Base-by-base conservation (phyloP, 306 rosid species). In the Neltuma alba region DNA sequence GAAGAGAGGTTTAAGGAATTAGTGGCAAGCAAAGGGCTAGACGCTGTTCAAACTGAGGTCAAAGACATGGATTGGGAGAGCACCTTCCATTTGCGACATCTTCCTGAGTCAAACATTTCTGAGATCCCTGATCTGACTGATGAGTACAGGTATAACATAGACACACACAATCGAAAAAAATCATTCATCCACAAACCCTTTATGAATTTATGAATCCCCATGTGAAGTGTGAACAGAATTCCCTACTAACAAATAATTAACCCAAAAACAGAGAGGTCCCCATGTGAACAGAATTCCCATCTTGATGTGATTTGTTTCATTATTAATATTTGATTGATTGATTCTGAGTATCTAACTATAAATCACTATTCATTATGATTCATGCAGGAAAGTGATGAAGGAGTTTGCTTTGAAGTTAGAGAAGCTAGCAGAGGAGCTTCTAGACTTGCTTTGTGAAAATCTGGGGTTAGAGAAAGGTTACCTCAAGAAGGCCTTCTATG, bases 31-130 rank as follows among this genome's bases (percentile, higher is more conserved):
- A 86, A 84, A 68, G 89, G 89, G 12, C 58, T 90, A 0, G 89
- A 88, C 5, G 81, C 72, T 54, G 90, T 83, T 9, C 75, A 84
- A 36, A 74, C 85, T 1, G 94, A 90, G 79, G 90, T 90, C 84
- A 81, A 76, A 3, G 92, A 90, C 73, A 70, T 88, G 82, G 94
- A 90, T 27, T 88, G 94, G 94, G 94, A 90, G 72, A 86, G 86
- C 83, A 88, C 94, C 70, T 90, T 90, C 88, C 58, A 60, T 82
- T 50, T 90, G 78, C 92, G 88, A 76, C 91, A 90, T 50, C 94
- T 85, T 28, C 94, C 94, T 0, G 74, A 34, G 3, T 90, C 94
- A 6, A 90, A 86, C 79, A 77, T 90, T n/a, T 81, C 83, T 20
- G 82, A 90, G 30, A 61, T 90, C 47, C 91, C 92, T 40, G 94